These are phyloP conservation scores for Candida corydali DNA, from an alignment of 805 yeast genomes.

Conservation along the genomic window DNA sequence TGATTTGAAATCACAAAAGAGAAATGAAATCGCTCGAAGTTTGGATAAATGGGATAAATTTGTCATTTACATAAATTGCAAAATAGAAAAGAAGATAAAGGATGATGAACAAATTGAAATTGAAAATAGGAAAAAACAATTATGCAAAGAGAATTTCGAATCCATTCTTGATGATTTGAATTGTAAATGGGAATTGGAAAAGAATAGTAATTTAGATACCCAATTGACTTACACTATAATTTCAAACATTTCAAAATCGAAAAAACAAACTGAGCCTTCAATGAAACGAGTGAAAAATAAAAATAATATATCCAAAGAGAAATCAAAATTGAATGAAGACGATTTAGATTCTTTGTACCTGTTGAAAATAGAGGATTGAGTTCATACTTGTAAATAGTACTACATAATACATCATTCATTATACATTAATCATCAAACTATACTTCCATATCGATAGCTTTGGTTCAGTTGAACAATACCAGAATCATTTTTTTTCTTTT, in stretches of 20 bases:
- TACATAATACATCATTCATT: background rate
- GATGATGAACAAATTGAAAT: conserved; percentile 11
- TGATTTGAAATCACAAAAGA: conserved; percentile 37
- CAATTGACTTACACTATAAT: conserved; percentile 20
- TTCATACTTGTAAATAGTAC: background rate
- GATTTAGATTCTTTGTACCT: conserved; percentile 39
- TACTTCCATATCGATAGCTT: conserved; percentile 23
- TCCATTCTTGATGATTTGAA: conserved; percentile 21
- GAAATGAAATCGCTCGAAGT: conserved; percentile 27
- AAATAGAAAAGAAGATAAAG: conserved; percentile 9
- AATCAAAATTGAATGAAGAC: conserved; percentile 17
- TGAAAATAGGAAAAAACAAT: conserved; percentile 23
- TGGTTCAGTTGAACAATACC: conserved; percentile 9
- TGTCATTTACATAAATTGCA: conserved; percentile 13
- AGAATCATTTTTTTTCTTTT: conserved; percentile 4
- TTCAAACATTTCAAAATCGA: conserved; percentile 5
- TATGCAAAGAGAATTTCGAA: conserved; percentile 23
- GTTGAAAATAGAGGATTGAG: conserved; percentile 37
- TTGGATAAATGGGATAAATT: conserved; percentile 25
- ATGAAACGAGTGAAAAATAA: no score
- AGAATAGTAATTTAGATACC: conserved; percentile 20
- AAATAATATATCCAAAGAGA: no score
- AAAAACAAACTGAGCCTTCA: conserved; percentile 4
- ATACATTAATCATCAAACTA: conserved; percentile 14
- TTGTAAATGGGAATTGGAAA: conserved; percentile 7